These are phyloP conservation scores for Apiotrichum montevideense DNA, from an alignment of 1,284 basidiomycete genomes.

Conservation along the genomic window DNA sequence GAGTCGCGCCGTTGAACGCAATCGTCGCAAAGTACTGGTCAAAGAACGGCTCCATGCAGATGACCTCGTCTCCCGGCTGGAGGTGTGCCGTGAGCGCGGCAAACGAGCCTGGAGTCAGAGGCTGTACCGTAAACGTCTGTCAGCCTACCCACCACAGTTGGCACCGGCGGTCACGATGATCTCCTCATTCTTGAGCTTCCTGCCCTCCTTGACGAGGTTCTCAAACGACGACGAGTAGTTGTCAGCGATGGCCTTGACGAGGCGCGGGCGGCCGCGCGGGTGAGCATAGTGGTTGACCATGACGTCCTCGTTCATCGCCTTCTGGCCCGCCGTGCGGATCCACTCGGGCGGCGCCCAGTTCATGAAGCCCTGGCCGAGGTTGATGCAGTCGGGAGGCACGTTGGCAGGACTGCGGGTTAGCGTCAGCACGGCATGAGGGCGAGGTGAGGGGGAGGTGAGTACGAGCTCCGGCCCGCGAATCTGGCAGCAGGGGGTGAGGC, in stretches of 20 bases:
- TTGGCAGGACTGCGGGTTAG: constrained; percentile 62
- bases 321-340: constrained; percentile 68
- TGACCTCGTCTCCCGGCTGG: constrained; percentile 88
- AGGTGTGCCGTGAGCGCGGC: constrained; percentile 82
- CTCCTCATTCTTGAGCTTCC: constrained; percentile 78
- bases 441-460: background rate
- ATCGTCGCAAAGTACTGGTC: constrained; percentile 93
- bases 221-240: constrained; percentile 61
- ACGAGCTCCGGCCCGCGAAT: background rate
- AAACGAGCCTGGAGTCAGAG: constrained; percentile 63
- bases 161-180: constrained; percentile 93
- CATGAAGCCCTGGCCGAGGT: constrained; percentile 93
- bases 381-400: constrained; percentile 77
- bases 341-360: constrained; percentile 71
- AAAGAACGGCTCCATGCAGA: constrained; percentile 97
- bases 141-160: constrained; percentile 66
- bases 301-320: constrained; percentile 60
- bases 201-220: constrained; percentile 54
- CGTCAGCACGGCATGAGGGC: background rate
- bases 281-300: constrained; percentile 83
- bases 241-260: constrained; percentile 75
- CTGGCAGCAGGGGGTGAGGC: too few species aligned
- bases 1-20: constrained; percentile 85
- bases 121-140: too few species aligned
- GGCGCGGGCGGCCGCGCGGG: constrained; percentile 74